Conservation (phyloP, 148 eudicot genomes). For the Linanthus parryae region DNA sequence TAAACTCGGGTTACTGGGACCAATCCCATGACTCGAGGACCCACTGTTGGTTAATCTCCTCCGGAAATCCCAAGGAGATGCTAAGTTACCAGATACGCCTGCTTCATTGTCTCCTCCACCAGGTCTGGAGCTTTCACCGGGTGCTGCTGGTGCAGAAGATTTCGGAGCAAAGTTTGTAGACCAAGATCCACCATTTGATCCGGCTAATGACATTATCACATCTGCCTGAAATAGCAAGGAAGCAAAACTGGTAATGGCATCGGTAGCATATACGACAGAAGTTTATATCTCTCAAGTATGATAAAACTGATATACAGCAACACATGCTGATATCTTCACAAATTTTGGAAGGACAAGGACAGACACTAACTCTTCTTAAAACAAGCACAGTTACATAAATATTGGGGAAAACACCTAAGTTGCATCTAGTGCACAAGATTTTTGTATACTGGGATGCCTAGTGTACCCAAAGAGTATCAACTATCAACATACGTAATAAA, state of each 20-base stretch:
- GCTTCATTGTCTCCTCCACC: slow-evolving; percentile 31
- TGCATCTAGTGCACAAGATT: too few relatives aligned
- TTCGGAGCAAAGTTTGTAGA: slow-evolving; percentile 45
- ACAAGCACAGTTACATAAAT: too few relatives aligned
- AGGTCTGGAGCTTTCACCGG: slow-evolving; percentile 19
- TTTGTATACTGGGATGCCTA: not conserved
- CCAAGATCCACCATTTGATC: slow-evolving; percentile 90
- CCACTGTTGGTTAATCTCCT: slow-evolving; percentile 25
- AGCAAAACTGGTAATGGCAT: slow-evolving; percentile 5
- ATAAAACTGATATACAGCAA: too few relatives aligned
- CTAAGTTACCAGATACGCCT: slow-evolving; percentile 14
- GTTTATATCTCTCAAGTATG: not conserved
- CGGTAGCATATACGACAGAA: not conserved
- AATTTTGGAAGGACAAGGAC: too few relatives aligned
- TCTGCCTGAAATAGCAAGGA: slow-evolving; percentile 48
- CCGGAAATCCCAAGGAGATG: slow-evolving; percentile 21
- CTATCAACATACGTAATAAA: too few relatives aligned
- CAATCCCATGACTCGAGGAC: slow-evolving; percentile 20
- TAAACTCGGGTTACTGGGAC: slow-evolving; percentile 20
- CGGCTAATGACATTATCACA: slow-evolving; percentile 68
- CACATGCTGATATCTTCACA: too few relatives aligned
- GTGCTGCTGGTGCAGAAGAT: slow-evolving; percentile 20
- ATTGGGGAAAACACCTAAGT: too few relatives aligned
- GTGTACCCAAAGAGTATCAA: not conserved
- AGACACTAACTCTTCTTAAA: too few relatives aligned